Evolutionary conservation across 2,329 filamentous ascomycete species (phyloP).

Genomic region (Mariannaea sp.): DNA sequence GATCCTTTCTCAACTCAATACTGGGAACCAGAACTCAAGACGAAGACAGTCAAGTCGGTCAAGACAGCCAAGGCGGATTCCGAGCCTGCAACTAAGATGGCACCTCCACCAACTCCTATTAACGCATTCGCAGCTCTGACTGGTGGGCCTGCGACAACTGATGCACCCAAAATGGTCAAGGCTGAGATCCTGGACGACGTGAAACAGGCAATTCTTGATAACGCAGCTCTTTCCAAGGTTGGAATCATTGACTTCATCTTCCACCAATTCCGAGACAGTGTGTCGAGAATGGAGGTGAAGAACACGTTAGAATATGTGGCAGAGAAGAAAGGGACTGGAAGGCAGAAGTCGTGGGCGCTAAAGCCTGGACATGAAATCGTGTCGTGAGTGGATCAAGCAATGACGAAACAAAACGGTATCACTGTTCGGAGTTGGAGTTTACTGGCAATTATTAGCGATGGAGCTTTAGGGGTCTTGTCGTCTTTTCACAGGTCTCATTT

Average conservation of each 20-base stretch:
- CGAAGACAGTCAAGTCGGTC: constrained; percentile 29
- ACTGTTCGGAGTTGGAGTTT: constrained; percentile 29
- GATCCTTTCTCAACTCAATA: constrained; percentile 85
- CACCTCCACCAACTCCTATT: constrained; percentile 40
- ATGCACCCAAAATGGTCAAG: constrained; percentile 42
- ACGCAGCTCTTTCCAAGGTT: constrained; percentile 47
- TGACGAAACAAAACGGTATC: constrained; percentile 19
- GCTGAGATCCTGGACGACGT: constrained; percentile 48
- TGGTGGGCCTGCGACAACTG: constrained; percentile 22
- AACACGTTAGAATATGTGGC: constrained; percentile 49
- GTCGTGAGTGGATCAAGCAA: constrained; percentile 28
- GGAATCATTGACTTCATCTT: constrained; percentile 49
- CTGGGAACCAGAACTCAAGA: constrained; percentile 63
- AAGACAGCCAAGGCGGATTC: constrained; percentile 9
- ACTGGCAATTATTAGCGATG: constrained; percentile 36
- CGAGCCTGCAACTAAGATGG: constrained; percentile 37
- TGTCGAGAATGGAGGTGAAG: constrained; percentile 48
- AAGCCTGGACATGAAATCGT: constrained; percentile 46
- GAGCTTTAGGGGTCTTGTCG: constrained; percentile 28
- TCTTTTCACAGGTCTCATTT: constrained; percentile 31
- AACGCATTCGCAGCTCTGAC: constrained; percentile 47
- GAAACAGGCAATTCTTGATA: constrained; percentile 48
- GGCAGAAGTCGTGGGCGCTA: constrained; percentile 47
- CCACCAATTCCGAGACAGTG: constrained; percentile 44
- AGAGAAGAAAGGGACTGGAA: constrained; percentile 46